Conservation (phyloP, 495 filamentous ascomycete genomes). For the Talaromyces stipitatus region DNA sequence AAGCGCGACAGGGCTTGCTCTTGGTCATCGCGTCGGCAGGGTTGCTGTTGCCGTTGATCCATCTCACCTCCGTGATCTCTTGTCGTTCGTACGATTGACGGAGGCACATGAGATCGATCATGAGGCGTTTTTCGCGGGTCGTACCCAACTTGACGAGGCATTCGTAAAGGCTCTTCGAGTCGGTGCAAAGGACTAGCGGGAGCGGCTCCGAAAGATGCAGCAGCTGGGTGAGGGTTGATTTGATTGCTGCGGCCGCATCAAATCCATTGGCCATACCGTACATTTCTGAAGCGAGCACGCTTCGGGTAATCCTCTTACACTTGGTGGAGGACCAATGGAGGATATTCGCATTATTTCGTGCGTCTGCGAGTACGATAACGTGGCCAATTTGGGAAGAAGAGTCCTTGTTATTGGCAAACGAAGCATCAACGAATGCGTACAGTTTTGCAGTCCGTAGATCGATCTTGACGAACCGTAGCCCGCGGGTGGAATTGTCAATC, state of each 20-base stretch:
- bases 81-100: conserved; percentile 8
- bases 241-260: not conserved
- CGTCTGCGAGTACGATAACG: conserved; percentile 8
- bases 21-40: conserved; percentile 12
- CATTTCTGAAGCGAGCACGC: not conserved
- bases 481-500: not conserved
- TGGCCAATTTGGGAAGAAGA: conserved; percentile 9
- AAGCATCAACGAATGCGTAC: conserved; percentile 7
- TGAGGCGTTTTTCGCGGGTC: not conserved
- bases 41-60: conserved; percentile 10
- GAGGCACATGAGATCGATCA: conserved; percentile 1
- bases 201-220: not conserved
- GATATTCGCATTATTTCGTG: conserved; percentile 7
- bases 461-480: not conserved
- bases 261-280: conserved; percentile 2
- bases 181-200: not conserved
- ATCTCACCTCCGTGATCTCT: conserved; percentile 12
- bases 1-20: not conserved
- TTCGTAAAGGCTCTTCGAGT: conserved; percentile 8
- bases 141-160: conserved; percentile 9
- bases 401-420: conserved; percentile 13
- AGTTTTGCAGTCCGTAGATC: not conserved
- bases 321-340: conserved; percentile 11
- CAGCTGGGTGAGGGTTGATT: not conserved
- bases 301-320: conserved; percentile 11